Conservation (phyloP, 495 filamentous ascomycete genomes). For the Ramalina intermedia region DNA sequence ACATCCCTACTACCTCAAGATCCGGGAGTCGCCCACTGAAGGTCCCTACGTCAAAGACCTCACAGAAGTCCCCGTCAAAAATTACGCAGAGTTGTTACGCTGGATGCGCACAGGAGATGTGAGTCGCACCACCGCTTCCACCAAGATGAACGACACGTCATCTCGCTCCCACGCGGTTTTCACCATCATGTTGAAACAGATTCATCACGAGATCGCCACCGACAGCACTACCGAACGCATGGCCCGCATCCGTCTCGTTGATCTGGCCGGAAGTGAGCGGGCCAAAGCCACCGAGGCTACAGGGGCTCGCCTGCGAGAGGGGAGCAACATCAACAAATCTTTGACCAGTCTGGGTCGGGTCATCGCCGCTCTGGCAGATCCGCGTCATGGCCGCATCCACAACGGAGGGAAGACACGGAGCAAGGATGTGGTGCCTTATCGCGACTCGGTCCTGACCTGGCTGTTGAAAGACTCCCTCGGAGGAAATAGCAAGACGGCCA, state of each 20-base stretch:
- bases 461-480: conserved; percentile 88
- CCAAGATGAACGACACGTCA: conserved; percentile 98
- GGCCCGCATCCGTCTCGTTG: conserved; percentile 86
- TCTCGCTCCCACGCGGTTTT: conserved; percentile 93
- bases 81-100: conserved; percentile 67
- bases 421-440: conserved; percentile 75
- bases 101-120: conserved; percentile 83
- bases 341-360: conserved; percentile 90
- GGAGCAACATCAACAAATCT: conserved; percentile 97
- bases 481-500: conserved; percentile 93
- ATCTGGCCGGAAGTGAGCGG: conserved; percentile 87
- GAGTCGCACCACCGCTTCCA: conserved; percentile 83
- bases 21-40: conserved; percentile 86
- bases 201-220: conserved; percentile 82
- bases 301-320: conserved; percentile 77
- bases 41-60: conserved; percentile 97
- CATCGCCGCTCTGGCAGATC: conserved; percentile 90
- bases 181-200: conserved; percentile 94
- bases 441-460: conserved; percentile 96
- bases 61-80: conserved; percentile 79
- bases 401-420: conserved; percentile 31
- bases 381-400: conserved; percentile 38
- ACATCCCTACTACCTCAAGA: conserved; percentile 85
- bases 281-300: conserved; percentile 94
- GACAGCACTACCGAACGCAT: conserved; percentile 92